Conservation (phyloP, 441 rosid genomes). For the Pelargonium myrrhifolium region DNA sequence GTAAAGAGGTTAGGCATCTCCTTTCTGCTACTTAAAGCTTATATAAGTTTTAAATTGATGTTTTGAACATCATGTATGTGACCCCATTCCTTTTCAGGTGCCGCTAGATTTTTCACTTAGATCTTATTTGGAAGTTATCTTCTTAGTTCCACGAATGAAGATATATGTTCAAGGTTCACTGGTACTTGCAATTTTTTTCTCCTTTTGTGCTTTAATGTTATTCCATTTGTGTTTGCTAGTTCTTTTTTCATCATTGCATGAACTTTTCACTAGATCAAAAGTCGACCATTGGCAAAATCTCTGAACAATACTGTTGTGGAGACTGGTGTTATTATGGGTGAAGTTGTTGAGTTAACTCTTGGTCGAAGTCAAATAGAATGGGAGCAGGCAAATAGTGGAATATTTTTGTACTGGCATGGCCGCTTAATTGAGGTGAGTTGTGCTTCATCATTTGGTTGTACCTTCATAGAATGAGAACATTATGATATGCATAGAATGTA, state of each 20-base stretch:
- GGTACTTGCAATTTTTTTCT: constrained; percentile 15
- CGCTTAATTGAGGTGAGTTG: constrained; percentile 30
- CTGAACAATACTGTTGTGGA: constrained; percentile 22
- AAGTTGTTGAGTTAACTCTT: constrained; percentile 25
- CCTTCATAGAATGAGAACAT: background rate
- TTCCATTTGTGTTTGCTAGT: background rate
- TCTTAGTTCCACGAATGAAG: constrained; percentile 32
- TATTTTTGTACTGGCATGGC: constrained; percentile 36
- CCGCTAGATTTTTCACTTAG: constrained; percentile 32
- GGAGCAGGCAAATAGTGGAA: constrained; percentile 32
- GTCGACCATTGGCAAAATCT: constrained; percentile 26
- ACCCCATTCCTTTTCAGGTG: constrained; percentile 20
- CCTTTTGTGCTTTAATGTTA: background rate
- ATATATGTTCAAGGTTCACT: constrained; percentile 31
- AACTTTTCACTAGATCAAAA: constrained; percentile 25
- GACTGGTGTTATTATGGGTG: constrained; percentile 21
- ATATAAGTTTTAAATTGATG: background rate
- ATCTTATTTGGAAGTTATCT: constrained; percentile 32
- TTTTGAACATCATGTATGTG: constrained; percentile 2
- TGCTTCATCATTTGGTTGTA: background rate
- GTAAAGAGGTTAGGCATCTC: constrained; percentile 22
- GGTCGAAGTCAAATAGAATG: constrained; percentile 35
- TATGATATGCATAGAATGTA: background rate
- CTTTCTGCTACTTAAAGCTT: background rate
- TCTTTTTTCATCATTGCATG: constrained; percentile 11